Conservation (phyloP, 495 filamentous ascomycete species). For the Aspergillus funiculosus region DNA sequence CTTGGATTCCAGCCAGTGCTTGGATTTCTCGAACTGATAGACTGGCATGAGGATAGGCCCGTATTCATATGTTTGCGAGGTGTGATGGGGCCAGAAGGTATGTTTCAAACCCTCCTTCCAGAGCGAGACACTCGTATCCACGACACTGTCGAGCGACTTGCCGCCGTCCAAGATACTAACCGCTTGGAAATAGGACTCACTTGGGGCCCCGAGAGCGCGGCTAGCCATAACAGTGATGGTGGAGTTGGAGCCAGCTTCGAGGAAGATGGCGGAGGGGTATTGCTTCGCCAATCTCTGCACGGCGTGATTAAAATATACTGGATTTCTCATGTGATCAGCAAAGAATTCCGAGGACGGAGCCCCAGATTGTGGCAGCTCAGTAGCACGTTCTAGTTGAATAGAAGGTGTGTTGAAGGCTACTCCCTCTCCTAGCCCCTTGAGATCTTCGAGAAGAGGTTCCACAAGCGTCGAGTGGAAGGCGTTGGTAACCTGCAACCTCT, state of each 20-base stretch:
- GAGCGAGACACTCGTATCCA: constrained; percentile 37
- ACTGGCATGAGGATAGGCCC: constrained; percentile 37
- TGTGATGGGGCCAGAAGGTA: constrained; percentile 45
- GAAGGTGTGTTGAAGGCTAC: constrained; percentile 27
- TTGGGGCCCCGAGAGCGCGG: constrained; percentile 19
- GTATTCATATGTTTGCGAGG: constrained; percentile 30
- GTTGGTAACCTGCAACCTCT: constrained; percentile 43
- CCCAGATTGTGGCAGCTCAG: constrained; percentile 23
- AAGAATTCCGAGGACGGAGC: constrained; percentile 34
- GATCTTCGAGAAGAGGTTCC: constrained; percentile 27
- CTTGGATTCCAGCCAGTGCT: constrained; percentile 32
- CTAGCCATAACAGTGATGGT: constrained; percentile 42
- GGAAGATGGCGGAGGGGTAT: constrained; percentile 32
- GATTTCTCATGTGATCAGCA: constrained; percentile 40
- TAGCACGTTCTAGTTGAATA: constrained; percentile 28
- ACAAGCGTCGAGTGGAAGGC: constrained; percentile 48
- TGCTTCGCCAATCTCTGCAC: constrained; percentile 34
- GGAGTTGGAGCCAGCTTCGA: constrained; percentile 48
- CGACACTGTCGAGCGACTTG: constrained; percentile 25
- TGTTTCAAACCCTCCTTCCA: constrained; percentile 41
- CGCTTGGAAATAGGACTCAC: constrained; percentile 31
- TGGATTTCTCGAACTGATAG: constrained; percentile 47
- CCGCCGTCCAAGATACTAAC: constrained; percentile 32
- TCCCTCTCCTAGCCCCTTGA: constrained; percentile 22
- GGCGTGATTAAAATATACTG: constrained; percentile 47